Evolutionary conservation across 192 early-diverging fungal genomes (phyloP).

Genomic region (Linderina pennispora): DNA sequence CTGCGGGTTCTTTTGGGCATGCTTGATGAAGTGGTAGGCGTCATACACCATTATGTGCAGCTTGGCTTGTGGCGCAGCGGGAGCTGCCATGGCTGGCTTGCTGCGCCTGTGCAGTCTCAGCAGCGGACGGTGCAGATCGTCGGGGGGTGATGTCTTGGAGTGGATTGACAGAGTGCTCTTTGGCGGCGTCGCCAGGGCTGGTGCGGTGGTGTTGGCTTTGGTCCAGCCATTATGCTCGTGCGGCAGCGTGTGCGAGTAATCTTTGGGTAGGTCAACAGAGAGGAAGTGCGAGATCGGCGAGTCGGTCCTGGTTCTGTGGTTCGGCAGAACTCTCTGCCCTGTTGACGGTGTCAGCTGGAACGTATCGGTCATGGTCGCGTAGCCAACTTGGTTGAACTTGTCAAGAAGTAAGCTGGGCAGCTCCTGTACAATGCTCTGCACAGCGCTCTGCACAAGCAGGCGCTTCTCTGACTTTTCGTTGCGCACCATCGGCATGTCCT

Average conservation of each 20-base stretch:
- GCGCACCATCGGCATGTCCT: conserved; percentile 39
- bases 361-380: conserved; percentile 19
- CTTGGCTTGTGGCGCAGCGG: conserved; percentile 1
- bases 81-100: not conserved
- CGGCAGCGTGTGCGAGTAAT: conserved; percentile 30
- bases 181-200: not conserved
- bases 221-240: conserved; percentile 40
- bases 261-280: conserved; percentile 25
- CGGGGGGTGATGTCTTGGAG: conserved; percentile 1
- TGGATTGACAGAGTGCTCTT: conserved; percentile 4
- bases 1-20: conserved; percentile 22
- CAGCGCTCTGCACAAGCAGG: conserved; percentile 7
- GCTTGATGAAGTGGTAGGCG: conserved; percentile 44
- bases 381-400: conserved; percentile 15
- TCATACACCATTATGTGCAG: conserved; percentile 44
- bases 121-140: conserved; percentile 4
- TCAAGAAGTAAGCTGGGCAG: conserved; percentile 26
- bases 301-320: conserved; percentile 13
- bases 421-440: conserved; percentile 7
- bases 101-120: conserved; percentile 10
- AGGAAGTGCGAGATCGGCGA: conserved; percentile 35
- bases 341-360: conserved; percentile 1
- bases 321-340: conserved; percentile 19
- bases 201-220: not conserved
- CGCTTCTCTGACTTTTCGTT: conserved; percentile 11